Conservation (phyloP, 2,329 filamentous ascomycete species). For the Dactylellina cionopaga region DNA sequence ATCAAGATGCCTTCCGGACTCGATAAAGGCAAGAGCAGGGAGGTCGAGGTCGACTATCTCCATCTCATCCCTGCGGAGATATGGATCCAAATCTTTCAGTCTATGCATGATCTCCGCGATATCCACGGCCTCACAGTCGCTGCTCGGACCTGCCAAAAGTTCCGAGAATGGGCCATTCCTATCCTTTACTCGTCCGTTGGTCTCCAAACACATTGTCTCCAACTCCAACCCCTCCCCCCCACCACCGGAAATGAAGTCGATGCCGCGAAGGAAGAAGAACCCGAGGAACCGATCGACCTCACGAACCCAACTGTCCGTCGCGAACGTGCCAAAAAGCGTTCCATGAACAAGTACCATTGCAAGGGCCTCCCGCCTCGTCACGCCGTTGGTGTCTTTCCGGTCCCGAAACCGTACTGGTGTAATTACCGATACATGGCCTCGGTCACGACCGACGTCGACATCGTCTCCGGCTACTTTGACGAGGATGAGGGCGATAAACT, state of each 20-base stretch:
- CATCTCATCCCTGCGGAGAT: slow-evolving; percentile 47
- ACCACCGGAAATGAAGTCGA: slow-evolving; percentile 38
- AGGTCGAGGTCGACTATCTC: slow-evolving; percentile 41
- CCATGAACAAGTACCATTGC: slow-evolving; percentile 33
- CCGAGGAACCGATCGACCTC: slow-evolving; percentile 22
- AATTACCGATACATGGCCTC: slow-evolving; percentile 50
- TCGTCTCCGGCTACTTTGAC: slow-evolving; percentile 47
- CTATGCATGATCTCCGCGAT: slow-evolving; percentile 49
- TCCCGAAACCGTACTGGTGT: slow-evolving; percentile 49
- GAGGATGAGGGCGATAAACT: slow-evolving; percentile 17
- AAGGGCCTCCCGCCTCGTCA: slow-evolving; percentile 32
- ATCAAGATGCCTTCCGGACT: slow-evolving; percentile 13
- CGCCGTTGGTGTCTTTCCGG: slow-evolving; percentile 47
- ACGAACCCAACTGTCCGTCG: slow-evolving; percentile 12
- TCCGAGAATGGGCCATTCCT: slow-evolving; percentile 39
- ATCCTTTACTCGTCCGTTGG: slow-evolving; percentile 50
- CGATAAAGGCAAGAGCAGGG: slow-evolving; percentile 33
- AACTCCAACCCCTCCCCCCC: slow-evolving; percentile 37
- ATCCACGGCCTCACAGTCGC: slow-evolving; percentile 45
- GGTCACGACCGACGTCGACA: slow-evolving; percentile 41
- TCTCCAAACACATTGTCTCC: slow-evolving; percentile 48
- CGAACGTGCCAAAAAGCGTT: slow-evolving; percentile 35
- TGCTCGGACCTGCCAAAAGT: slow-evolving; percentile 38
- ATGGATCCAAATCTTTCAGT: slow-evolving; percentile 50
- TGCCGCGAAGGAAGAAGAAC: slow-evolving; percentile 16